Base-by-base conservation (phyloP, 2,329 filamentous ascomycete genomes). In the Botrytis porri region DNA sequence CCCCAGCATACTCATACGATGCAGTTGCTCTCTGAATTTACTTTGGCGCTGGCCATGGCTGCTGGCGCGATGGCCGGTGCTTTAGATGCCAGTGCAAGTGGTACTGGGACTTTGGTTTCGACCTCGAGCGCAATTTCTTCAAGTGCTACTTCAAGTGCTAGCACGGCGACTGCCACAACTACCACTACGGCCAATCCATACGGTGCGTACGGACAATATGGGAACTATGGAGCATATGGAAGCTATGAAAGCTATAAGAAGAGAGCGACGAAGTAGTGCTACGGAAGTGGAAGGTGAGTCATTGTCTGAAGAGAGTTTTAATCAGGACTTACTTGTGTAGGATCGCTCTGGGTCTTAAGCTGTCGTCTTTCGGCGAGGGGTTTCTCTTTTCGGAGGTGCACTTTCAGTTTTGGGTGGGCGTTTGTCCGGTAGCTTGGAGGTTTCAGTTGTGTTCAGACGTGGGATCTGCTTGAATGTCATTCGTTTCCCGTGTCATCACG, bases 231-330 rank as follows among this genome's bases (percentile, higher is more conserved):
- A 41, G 51, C 22, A 5, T 73, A 73, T 63, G 71, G 71, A 35
- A 73, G 65, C 12, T 73, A 73, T 43, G 57, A 66, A n/a, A 37
- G 43, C 59, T 73, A 73, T 9, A 73, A 70, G 45, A 63, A 70
- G 65, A 73, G 37, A 43, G n/a, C 14, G 1, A 20, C 32, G 25
- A 57, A 69, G 48, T 69, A 57, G 48, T 57, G 29, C 18, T 6
- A 32, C 2, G 6, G 51, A 43, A 1, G 10, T 43, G 6, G 10
- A 57, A 57, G 37, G 51, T 57, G 48, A 69, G 48, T 10, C 41
- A 29, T 4, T 32, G 1, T 18, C n/a, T 32, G 18, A 18, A 3
- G 16, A 3, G 29, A 25, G 3, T 57, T 41, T 10, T 6, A 8
- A 18, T 32, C 9, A 7, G 20, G 16, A n/a, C 37, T 62, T n/a